Evolutionary conservation across 2,329 filamentous ascomycete genomes (phyloP), one percentile per base, ranked within the genome.

Genomic region (Colletotrichum melonis): DNA sequence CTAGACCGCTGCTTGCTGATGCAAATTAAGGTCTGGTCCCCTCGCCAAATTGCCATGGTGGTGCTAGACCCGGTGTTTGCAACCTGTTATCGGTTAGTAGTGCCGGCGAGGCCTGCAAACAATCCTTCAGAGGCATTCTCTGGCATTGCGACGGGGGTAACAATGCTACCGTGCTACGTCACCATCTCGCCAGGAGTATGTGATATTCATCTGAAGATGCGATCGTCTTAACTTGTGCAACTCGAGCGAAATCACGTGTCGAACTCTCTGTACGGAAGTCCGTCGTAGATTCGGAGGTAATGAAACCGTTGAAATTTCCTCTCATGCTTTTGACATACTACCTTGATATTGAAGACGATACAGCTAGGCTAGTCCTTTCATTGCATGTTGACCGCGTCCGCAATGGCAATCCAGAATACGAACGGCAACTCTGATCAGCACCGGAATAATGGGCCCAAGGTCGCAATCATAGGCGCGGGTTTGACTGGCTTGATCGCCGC

Each of bases 401-500:
- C 56, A 42, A 71, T 71, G 69, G 63, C 63, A 32, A 38, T 60
- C 8, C 26, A 30, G 49, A 26, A 16, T 24, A 32, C 9, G 11
- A 52, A 56, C 24, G 56, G 12, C n/a, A 30, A 30, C 14, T 28
- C 30, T 5, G 22, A 26, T 19, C 14, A 19, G 24, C 16, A 19
- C n/a, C 58, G 30, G 24, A 26, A 26, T 16, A 26, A 8, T 4
- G 54, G 59, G 69, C 75, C 76, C 5, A 79, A 75, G 62, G 77
- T 84, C 58, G 78, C 79, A 57, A 79, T 85, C 52, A 75, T 85
- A 26, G 82, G 82, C 14, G 80, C 82, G 26, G 82, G 82, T n/a
- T 76, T 84, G 49, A 82, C 81, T 5, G 82, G 82, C 7, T 74
- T 84, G 24, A 76, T 83, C n/a, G 76, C 77, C 6, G 82, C 81